Evolutionary conservation across 176 grass and related monocot genomes (phyloP).

Genomic region (Lolium perenne): DNA sequence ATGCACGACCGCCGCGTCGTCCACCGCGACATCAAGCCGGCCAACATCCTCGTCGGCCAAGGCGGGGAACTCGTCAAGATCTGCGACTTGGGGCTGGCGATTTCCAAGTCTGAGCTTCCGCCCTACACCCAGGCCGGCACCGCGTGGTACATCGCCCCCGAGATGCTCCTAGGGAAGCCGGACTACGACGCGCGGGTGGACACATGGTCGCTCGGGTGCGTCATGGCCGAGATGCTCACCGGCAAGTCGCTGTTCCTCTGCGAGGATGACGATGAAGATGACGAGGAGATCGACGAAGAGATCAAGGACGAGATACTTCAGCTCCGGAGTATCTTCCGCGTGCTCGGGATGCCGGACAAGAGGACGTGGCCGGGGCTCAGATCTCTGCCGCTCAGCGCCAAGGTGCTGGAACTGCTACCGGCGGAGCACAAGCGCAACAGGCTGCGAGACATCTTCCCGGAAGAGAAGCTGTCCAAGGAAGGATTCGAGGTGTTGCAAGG

Average conservation of each 20-base stretch:
- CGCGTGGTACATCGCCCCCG: background rate
- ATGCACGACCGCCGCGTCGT: background rate
- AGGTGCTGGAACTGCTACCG: background rate
- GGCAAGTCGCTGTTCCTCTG: background rate
- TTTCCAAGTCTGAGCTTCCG: background rate
- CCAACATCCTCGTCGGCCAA: slow-evolving; percentile 10
- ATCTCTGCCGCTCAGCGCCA: background rate
- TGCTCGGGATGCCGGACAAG: background rate
- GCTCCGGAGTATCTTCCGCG: background rate
- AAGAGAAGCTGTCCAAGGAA: background rate
- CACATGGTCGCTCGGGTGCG: background rate
- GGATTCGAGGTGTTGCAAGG: background rate
- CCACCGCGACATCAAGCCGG: slow-evolving; percentile 10
- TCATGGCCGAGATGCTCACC: background rate
- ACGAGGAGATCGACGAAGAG: background rate
- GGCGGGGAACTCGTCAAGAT: background rate
- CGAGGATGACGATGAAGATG: background rate
- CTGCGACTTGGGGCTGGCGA: background rate
- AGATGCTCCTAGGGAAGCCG: background rate
- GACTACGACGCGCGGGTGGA: background rate
- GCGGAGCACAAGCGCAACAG: background rate
- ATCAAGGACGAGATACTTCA: background rate
- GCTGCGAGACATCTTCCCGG: background rate
- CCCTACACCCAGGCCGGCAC: background rate
- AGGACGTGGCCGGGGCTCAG: background rate